Evolutionary conservation across 2,329 filamentous ascomycete genomes (phyloP).

Genomic region (Aspergillus oerlinghausenensis): DNA sequence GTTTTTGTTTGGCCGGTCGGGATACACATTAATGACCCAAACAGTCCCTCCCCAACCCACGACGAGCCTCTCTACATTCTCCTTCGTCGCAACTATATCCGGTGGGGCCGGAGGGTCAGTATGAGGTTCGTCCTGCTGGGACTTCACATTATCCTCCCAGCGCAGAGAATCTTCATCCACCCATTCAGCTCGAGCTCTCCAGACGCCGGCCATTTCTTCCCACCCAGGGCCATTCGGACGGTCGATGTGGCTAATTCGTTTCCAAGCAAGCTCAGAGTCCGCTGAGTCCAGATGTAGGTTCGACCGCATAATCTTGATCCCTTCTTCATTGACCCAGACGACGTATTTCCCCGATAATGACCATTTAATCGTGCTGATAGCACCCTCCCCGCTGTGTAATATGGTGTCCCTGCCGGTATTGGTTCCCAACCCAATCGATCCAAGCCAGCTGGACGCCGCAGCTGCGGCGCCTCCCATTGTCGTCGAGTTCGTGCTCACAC

Average conservation of each 20-base stretch:
- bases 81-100: slow-evolving; percentile 39
- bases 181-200: slow-evolving; percentile 92
- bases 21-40: slow-evolving; percentile 90
- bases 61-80: slow-evolving; percentile 66
- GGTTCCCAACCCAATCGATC: slow-evolving; percentile 73
- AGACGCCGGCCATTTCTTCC: slow-evolving; percentile 95
- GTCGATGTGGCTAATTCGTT: slow-evolving; percentile 86
- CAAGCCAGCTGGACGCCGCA: slow-evolving; percentile 84
- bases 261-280: slow-evolving; percentile 84
- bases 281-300: slow-evolving; percentile 72
- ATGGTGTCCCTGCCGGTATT: slow-evolving; percentile 80
- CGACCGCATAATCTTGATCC: slow-evolving; percentile 95
- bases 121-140: slow-evolving; percentile 22
- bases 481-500: slow-evolving; percentile 76
- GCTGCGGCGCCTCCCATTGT: slow-evolving; percentile 71
- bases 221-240: slow-evolving; percentile 80
- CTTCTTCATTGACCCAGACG: slow-evolving; percentile 92
- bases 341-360: slow-evolving; percentile 88
- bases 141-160: slow-evolving; percentile 54
- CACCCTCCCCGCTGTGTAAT: slow-evolving; percentile 86
- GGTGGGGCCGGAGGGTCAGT: slow-evolving; percentile 39
- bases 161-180: slow-evolving; percentile 80
- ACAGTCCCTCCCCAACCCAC: slow-evolving; percentile 95
- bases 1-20: slow-evolving; percentile 64
- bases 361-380: slow-evolving; percentile 90